Conservation (phyloP, 345 rosid species). For the Adansonia digitata region DNA sequence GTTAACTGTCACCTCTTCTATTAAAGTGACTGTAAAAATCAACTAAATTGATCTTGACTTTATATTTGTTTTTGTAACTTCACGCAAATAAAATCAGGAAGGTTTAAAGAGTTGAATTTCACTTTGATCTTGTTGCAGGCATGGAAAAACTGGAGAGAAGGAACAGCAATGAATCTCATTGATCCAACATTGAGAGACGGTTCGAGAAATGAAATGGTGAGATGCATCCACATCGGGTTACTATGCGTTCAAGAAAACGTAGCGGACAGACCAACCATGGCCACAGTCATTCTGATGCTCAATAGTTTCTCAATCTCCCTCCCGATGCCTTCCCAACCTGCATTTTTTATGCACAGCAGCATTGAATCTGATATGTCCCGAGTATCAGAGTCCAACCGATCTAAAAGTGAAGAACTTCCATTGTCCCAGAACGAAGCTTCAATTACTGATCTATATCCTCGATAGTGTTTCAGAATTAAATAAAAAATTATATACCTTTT, state of each 20-base stretch:
- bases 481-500: no score
- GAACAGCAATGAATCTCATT: conserved; percentile 11
- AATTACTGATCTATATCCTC: conserved; percentile 18
- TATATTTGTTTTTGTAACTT: neutral
- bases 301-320: conserved; percentile 5
- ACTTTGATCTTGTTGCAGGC: conserved; percentile 9
- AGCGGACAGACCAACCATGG: conserved; percentile 16
- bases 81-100: no score
- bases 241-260: conserved; percentile 16
- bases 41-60: no score
- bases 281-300: conserved; percentile 3
- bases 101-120: neutral
- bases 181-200: conserved; percentile 11
- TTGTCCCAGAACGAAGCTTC: conserved; percentile 23
- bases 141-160: conserved; percentile 23
- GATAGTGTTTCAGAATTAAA: neutral
- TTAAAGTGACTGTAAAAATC: no score
- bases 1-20: no score
- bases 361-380: conserved; percentile 8
- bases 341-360: conserved; percentile 16
- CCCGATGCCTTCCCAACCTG: conserved; percentile 14
- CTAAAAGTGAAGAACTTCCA: neutral
- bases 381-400: neutral
- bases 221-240: conserved; percentile 19
- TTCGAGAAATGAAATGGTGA: conserved; percentile 11